Percentiles rank a stretch among this genome's conserved stretches.
phyloP scores from a whole-genome alignment of 2,329 filamentous ascomycete genomes.

The Fusarium marasasianum region DNA sequence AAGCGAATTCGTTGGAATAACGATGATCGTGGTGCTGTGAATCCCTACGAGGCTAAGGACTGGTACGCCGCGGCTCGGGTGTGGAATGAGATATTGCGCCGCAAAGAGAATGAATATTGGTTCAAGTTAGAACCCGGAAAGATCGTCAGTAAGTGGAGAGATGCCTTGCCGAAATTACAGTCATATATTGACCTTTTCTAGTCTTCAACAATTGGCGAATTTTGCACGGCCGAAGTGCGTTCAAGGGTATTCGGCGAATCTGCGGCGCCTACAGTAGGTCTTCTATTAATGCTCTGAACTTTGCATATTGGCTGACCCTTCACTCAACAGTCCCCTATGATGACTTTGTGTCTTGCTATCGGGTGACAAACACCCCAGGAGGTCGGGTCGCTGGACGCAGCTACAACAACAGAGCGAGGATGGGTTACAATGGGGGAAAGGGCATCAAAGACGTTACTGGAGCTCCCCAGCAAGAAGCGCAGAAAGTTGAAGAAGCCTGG shows the following conservation, averaged over 20 bases:
- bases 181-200: constrained; percentile 46
- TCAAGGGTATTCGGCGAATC: constrained; percentile 85
- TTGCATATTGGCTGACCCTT: constrained; percentile 2
- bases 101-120: constrained; percentile 76
- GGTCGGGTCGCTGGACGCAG: constrained; percentile 54
- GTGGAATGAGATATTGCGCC: constrained; percentile 76
- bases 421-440: neutral
- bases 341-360: constrained; percentile 81
- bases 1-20: constrained; percentile 90
- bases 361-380: constrained; percentile 72
- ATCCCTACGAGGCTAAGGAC: constrained; percentile 47
- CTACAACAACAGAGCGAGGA: constrained; percentile 40
- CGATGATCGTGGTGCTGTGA: constrained; percentile 79
- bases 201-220: constrained; percentile 98
- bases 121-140: constrained; percentile 82
- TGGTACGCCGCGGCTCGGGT: constrained; percentile 87
- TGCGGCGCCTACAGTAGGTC: constrained; percentile 89
- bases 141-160: constrained; percentile 70
- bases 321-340: constrained; percentile 73
- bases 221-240: constrained; percentile 84
- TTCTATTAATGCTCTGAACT: neutral
- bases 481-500: neutral
- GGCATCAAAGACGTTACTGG: neutral
- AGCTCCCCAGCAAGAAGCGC: neutral
- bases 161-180: neutral